Evolutionary conservation across 176 grass and related monocot genomes (phyloP), one percentile per base, ranked within the genome.

Genomic region (Dactylis glomerata): DNA sequence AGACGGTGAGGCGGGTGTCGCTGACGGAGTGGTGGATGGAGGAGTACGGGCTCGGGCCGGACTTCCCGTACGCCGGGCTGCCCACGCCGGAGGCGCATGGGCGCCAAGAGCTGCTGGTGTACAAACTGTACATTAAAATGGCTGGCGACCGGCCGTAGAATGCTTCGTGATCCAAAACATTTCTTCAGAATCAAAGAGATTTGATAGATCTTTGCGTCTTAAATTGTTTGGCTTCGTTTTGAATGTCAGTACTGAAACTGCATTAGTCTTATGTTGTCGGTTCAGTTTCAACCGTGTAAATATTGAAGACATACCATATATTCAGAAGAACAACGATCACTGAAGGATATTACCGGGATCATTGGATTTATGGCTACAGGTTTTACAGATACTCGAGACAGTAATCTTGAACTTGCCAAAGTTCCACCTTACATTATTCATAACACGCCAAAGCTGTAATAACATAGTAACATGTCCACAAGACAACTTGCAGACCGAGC

Each of bases 21-120:
- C 54, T 10, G 62, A 79, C 84, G 20, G 73, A 34, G 79, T 90
- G 84, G 79, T 78, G 64, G 83, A 82, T 90, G 88, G 83, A 82
- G 65, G 73, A 90, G 6, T 86, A 65, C 46, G 56, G 34, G 5
- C 79, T 90, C 84, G 34, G 84, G 11, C 27, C 8, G 55, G 34
- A 56, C 22, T 83, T 90, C 74, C 66, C 66, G 42, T 78, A 38
- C n/a, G 6, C 17, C 2, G 22, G 38, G 26, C 67, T 85, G 3
- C 73, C 59, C 3, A 0, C 19, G 4, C 16, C 59, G 22, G 50
- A 20, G 44, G n/a, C 22, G 9, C 8, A 15, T 5, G 4, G 1
- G 24, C 4, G 22, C 24, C 8, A 73, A 6, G 79, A 49, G 74
- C 24, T 79, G 65, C 3, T 73, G 10, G 79, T 83, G 40, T 83